Conservation (phyloP, 257 asterid genomes). For the Solanum arcanum region DNA sequence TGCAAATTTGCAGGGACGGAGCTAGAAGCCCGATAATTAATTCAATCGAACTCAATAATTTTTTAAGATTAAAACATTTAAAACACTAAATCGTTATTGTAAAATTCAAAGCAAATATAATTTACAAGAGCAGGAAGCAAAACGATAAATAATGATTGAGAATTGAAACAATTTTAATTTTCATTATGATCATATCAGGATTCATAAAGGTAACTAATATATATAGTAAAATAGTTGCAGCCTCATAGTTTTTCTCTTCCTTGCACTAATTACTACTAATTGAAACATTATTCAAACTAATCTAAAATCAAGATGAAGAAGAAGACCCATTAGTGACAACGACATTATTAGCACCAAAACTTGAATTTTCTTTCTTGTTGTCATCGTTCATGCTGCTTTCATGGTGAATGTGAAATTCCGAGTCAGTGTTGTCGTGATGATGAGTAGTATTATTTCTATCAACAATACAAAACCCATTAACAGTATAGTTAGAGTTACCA, state of each 20-base stretch:
- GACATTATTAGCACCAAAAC: not conserved
- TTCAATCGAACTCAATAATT: too few species aligned
- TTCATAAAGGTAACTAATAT: constrained; percentile 8
- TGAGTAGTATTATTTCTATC: not conserved
- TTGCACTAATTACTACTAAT: not conserved
- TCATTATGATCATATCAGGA: not conserved
- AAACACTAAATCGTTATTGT: too few species aligned
- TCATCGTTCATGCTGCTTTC: constrained; percentile 1
- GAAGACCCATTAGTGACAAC: constrained; percentile 50
- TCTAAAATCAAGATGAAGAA: constrained; percentile 37
- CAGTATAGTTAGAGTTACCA: not conserved
- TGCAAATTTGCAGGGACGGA: not conserved
- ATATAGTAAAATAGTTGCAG: not conserved
- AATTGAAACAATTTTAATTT: not conserved
- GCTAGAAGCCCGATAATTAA: not conserved
- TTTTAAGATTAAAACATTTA: too few species aligned
- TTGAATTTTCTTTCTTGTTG: constrained; percentile 2
- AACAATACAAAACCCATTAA: not conserved
- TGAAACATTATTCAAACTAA: constrained; percentile 22
- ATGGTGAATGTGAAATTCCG: constrained; percentile 20
- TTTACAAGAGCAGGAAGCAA: not conserved
- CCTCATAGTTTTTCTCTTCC: not conserved
- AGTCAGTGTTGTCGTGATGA: not conserved
- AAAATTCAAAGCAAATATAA: not conserved
- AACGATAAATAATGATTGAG: not conserved